Conservation (phyloP, 164 flowering plant genomes). For the Liquidambar formosana region DNA sequence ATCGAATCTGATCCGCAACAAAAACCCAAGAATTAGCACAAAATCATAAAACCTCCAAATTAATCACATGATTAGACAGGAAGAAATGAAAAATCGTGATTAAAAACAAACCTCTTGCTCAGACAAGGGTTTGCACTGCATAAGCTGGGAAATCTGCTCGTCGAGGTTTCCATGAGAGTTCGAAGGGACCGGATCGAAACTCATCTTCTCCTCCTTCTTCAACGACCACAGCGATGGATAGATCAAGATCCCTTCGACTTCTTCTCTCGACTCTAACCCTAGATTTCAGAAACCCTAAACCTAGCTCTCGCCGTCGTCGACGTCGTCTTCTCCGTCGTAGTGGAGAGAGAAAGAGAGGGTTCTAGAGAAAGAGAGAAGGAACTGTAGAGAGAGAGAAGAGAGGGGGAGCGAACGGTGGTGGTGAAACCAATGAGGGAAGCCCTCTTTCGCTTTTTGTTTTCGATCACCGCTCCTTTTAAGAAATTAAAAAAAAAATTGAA, state of each 20-base stretch:
- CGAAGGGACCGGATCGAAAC: constrained; percentile 57
- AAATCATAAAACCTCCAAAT: neutral
- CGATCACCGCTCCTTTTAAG: constrained; percentile 9
- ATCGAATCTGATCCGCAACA: constrained; percentile 20
- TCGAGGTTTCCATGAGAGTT: constrained; percentile 73
- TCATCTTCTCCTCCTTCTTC: constrained; percentile 34
- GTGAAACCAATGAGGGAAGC: constrained; percentile 20
- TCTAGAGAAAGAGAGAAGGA: too few species aligned
- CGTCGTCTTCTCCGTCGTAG: constrained; percentile 1
- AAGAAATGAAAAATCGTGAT: neutral
- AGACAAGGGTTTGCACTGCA: constrained; percentile 97
- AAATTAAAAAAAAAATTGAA: too few species aligned
- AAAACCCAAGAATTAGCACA: neutral
- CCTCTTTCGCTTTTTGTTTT: constrained; percentile 3
- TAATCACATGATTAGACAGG: neutral
- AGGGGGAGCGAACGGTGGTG: constrained; percentile 20
- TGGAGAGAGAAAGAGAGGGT: constrained; percentile 9
- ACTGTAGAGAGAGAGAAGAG: constrained; percentile 9
- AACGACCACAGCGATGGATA: neutral
- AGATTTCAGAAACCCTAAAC: constrained; percentile 19
- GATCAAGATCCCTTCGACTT: constrained; percentile 22
- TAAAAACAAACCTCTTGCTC: constrained; percentile 66
- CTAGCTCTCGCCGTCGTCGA: constrained; percentile 15
- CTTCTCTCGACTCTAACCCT: constrained; percentile 6
- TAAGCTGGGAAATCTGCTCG: constrained; percentile 84